These are phyloP conservation scores for Ophiocordyceps unilateralis DNA, from an alignment of 2,329 filamentous ascomycete species.

Conservation along the genomic window DNA sequence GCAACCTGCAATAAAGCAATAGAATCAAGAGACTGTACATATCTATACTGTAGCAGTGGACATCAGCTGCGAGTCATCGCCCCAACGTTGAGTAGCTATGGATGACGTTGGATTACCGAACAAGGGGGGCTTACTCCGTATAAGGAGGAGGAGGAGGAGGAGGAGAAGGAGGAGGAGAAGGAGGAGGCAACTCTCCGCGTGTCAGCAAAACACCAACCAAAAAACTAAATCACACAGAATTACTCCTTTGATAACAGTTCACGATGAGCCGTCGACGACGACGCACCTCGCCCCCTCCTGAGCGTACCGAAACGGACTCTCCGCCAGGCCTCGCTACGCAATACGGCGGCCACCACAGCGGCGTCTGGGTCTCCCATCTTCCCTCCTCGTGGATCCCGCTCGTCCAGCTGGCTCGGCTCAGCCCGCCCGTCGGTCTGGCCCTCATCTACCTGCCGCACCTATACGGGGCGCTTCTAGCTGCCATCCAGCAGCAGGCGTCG, in stretches of 20 bases:
- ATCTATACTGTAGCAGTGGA: no score
- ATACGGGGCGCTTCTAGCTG: constrained; percentile 13
- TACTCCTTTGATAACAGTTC: no score
- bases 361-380: constrained; percentile 12
- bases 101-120: no score
- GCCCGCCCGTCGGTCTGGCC: constrained; percentile 12
- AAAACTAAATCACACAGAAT: background rate
- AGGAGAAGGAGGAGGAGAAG: no score
- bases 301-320: background rate
- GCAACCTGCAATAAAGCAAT: no score
- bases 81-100: no score
- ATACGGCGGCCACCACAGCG: constrained; percentile 15
- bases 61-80: no score
- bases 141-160: background rate
- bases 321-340: constrained; percentile 3
- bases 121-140: no score
- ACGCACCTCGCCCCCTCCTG: no score
- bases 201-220: background rate
- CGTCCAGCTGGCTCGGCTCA: constrained; percentile 14
- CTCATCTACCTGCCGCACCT: constrained; percentile 17
- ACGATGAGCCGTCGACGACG: no score
- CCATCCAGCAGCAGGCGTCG: background rate
- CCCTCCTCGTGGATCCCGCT: constrained; percentile 16
- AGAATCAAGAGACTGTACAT: no score
- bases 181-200: background rate